Percentiles rank a stretch among this genome's conserved stretches.
These are phyloP conservation scores for Podospora comata DNA, from an alignment of 495 filamentous ascomycete species.

Conservation along the genomic window DNA sequence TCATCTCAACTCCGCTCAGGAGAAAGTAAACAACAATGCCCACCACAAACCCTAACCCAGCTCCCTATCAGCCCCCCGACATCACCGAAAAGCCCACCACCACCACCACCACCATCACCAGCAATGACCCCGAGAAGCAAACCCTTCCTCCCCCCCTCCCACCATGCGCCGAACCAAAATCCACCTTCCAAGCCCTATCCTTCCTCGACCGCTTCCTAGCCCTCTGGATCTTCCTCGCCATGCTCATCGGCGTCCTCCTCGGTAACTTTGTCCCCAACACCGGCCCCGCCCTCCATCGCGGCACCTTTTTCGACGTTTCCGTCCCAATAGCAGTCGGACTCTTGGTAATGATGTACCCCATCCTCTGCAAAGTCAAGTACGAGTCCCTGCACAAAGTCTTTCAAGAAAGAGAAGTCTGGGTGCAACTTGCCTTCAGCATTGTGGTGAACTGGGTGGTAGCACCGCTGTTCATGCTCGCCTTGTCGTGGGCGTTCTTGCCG, in stretches of 20 bases:
- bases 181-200: constrained; percentile 54
- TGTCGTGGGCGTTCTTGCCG: constrained; percentile 82
- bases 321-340: constrained; percentile 79
- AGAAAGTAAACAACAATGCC: constrained; percentile 12
- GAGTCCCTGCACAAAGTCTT: constrained; percentile 74
- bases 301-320: constrained; percentile 70
- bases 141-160: neutral
- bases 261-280: constrained; percentile 71
- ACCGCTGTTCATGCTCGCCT: constrained; percentile 77
- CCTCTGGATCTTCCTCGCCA: constrained; percentile 82
- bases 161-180: constrained; percentile 19
- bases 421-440: constrained; percentile 74
- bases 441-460: constrained; percentile 88
- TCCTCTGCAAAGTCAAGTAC: constrained; percentile 87
- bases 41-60: neutral
- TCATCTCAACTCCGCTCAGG: neutral
- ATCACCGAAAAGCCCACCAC: constrained; percentile 11
- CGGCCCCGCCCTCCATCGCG: constrained; percentile 61
- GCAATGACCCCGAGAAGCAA: constrained; percentile 15
- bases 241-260: constrained; percentile 73
- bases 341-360: constrained; percentile 94
- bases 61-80: neutral
- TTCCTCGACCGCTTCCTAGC: constrained; percentile 75
- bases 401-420: constrained; percentile 61
- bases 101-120: neutral